phyloP scores from a whole-genome alignment of 2,329 filamentous ascomycete genomes.

The Xylaria sp. region DNA sequence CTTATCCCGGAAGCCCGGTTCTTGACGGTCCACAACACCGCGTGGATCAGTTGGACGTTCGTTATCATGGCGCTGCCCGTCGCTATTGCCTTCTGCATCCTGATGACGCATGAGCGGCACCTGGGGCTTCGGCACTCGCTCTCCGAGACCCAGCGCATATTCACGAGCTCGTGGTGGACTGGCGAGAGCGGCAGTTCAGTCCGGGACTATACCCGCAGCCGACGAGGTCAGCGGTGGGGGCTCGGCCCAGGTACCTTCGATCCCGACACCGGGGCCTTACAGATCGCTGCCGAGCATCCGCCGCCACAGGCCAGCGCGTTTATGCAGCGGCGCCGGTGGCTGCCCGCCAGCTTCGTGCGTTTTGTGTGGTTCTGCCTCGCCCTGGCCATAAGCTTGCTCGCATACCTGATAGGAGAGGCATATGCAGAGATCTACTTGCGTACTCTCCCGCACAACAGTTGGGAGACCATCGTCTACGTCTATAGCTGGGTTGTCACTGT shows the following conservation, averaged over 20 bases:
- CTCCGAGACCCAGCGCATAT: conserved; percentile 74
- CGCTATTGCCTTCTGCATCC: conserved; percentile 71
- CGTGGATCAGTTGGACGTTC: conserved; percentile 77
- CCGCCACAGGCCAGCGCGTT: conserved; percentile 48
- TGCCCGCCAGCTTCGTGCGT: conserved; percentile 73
- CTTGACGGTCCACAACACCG: conserved; percentile 71
- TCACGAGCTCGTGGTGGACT: conserved; percentile 74
- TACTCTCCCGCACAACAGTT: conserved; percentile 72
- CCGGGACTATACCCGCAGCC: conserved; percentile 53
- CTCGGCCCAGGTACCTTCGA: conserved; percentile 54
- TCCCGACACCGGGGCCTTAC: conserved; percentile 49
- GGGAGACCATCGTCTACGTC: conserved; percentile 75
- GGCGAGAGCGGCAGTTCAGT: conserved; percentile 64
- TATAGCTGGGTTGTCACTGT: conserved; percentile 77
- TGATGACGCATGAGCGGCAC: conserved; percentile 72
- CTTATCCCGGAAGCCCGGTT: conserved; percentile 63
- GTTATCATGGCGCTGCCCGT: conserved; percentile 76
- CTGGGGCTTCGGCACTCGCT: conserved; percentile 69
- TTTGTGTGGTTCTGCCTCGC: conserved; percentile 77
- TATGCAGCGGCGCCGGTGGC: conserved; percentile 64
- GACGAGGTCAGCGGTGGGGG: conserved; percentile 52
- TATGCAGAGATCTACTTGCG: conserved; percentile 76
- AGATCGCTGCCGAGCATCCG: conserved; percentile 42
- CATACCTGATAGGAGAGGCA: conserved; percentile 74
- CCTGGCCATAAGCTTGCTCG: conserved; percentile 70